Conservation (phyloP, 2,329 filamentous ascomycete species). For the Ophiostoma populinum region DNA sequence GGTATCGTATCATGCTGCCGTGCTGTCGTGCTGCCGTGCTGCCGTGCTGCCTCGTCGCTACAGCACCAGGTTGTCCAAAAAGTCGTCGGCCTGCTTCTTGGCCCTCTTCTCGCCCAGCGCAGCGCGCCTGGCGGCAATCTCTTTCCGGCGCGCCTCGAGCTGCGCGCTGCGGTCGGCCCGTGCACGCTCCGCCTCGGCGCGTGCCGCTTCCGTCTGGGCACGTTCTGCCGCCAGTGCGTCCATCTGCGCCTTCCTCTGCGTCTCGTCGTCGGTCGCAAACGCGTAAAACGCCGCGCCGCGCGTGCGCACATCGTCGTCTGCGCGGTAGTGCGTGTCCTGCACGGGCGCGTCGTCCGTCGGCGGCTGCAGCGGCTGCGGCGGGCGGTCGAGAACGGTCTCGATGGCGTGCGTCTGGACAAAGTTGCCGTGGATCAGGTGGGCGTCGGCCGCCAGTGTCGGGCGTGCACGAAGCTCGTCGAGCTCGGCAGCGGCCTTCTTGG, state of each 20-base stretch:
- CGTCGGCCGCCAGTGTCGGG: slow-evolving; percentile 38
- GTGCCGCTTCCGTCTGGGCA: slow-evolving; percentile 46
- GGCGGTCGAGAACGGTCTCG: slow-evolving; percentile 51
- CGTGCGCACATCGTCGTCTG: slow-evolving; percentile 62
- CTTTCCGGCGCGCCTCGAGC: slow-evolving; percentile 43
- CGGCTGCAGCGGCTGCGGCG: slow-evolving; percentile 27
- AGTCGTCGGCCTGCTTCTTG: slow-evolving; percentile 20
- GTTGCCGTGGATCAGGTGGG: slow-evolving; percentile 67
- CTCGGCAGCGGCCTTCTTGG: slow-evolving; percentile 33
- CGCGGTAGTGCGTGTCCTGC: slow-evolving; percentile 63
- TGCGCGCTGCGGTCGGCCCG: slow-evolving; percentile 38
- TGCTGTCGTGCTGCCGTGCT: too few relatives aligned
- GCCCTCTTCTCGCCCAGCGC: slow-evolving; percentile 32
- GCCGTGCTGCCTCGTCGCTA: too few relatives aligned
- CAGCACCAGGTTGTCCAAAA: slow-evolving; percentile 19
- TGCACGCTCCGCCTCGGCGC: slow-evolving; percentile 49
- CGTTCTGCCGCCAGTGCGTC: slow-evolving; percentile 49
- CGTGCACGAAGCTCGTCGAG: slow-evolving; percentile 53
- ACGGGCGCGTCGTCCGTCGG: slow-evolving; percentile 17
- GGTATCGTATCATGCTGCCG: too few relatives aligned
- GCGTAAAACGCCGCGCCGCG: slow-evolving; percentile 87
- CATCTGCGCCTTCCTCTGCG: slow-evolving; percentile 54
- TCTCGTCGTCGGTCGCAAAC: slow-evolving; percentile 67
- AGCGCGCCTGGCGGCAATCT: slow-evolving; percentile 45
- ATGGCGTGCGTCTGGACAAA: slow-evolving; percentile 73